Percentiles rank a stretch among this genome's conserved stretches.
phyloP scores from a whole-genome alignment of 1,284 basidiomycete genomes.

The Porogramme epimiltina region DNA sequence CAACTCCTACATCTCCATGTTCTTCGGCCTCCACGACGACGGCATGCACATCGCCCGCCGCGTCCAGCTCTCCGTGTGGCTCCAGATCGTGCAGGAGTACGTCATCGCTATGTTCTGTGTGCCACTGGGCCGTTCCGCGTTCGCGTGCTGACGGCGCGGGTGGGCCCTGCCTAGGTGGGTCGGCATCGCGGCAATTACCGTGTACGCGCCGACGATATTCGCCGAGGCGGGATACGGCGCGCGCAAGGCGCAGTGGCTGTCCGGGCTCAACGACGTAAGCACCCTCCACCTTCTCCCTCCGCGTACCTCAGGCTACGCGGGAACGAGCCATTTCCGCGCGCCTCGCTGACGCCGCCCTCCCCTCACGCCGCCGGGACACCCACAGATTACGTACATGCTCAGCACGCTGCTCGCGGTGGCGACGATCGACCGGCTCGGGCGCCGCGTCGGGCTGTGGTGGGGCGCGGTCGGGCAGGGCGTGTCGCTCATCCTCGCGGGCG shows the following conservation, averaged over 20 bases:
- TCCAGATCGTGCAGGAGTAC: constrained; percentile 53
- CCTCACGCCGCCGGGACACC: background rate
- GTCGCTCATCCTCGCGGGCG: constrained; percentile 47
- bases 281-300: background rate
- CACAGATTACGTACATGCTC: constrained; percentile 47
- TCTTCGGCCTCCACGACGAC: constrained; percentile 45
- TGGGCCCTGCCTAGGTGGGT: constrained; percentile 39
- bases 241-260: constrained; percentile 49
- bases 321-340: background rate
- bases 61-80: constrained; percentile 50
- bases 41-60: constrained; percentile 48
- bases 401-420: constrained; percentile 46
- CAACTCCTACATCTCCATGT: constrained; percentile 49
- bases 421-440: constrained; percentile 50
- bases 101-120: constrained; percentile 12
- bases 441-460: constrained; percentile 50
- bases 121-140: no score
- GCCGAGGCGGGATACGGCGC: constrained; percentile 46
- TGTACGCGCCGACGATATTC: constrained; percentile 53
- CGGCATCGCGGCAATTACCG: constrained; percentile 53
- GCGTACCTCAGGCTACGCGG: constrained; percentile 2
- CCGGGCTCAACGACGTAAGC: constrained; percentile 47
- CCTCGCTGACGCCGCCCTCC: background rate
- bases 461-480: constrained; percentile 39
- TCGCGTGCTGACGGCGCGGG: no score